Evolutionary conservation across 306 rosid species (phyloP).

Genomic region (Oemleria cerasiformis): DNA sequence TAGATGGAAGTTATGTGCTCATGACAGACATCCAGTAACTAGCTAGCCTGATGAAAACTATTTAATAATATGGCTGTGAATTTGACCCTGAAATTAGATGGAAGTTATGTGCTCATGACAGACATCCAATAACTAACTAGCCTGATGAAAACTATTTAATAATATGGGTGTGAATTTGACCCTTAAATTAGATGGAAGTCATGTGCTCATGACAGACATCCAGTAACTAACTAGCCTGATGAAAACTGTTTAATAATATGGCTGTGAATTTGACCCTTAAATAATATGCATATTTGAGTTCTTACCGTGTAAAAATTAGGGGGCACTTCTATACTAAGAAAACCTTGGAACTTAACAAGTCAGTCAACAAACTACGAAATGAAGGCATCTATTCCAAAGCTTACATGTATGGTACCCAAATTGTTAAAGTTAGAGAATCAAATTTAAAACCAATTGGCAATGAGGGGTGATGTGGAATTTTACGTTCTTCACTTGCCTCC

Average conservation of each 20-base stretch:
- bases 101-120: too few species aligned
- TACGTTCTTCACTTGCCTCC: background rate
- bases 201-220: too few species aligned
- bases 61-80: background rate
- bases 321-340: background rate
- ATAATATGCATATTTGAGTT: background rate
- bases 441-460: background rate
- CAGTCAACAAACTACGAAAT: background rate
- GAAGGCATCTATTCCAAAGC: background rate
- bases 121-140: too few species aligned
- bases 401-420: background rate
- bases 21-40: background rate
- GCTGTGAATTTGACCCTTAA: too few species aligned
- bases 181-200: too few species aligned
- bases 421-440: background rate
- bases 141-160: too few species aligned
- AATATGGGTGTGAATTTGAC: background rate
- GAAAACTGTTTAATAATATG: too few species aligned
- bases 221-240: too few species aligned
- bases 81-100: too few species aligned
- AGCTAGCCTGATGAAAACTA: background rate
- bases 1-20: background rate
- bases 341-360: background rate
- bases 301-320: background rate
- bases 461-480: background rate